Evolutionary conservation across 495 filamentous ascomycete genomes (phyloP), one percentile per base, ranked within the genome.

Genomic region (Penicillium pancosmium): DNA sequence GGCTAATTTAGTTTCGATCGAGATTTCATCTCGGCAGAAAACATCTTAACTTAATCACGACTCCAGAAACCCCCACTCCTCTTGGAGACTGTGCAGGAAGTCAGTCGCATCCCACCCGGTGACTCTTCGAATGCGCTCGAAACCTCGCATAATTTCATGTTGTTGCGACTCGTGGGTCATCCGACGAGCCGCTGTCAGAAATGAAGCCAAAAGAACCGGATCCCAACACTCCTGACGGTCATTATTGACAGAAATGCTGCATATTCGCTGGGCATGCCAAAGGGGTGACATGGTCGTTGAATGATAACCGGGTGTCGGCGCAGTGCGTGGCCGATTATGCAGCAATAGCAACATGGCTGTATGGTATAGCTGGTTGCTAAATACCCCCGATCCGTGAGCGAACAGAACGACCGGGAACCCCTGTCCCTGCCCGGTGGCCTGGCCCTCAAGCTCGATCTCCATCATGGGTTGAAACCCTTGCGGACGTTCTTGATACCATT

Each of bases 281-380:
- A 74, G 50, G 6, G 73, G 63, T 0, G 71, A 76, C 54, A 70
- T 56, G 5, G 60, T 59, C 25, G 57, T 57, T 2, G 67, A 65
- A 5, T 61, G 63, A 7, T 59, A 62, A 11, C 60, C 59, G 1
- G 56, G 34, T 5, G 64, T 50, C 1, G 61, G 59, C n/a, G 66
- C 67, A 1, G 71, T 74, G 2, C 74, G 73, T 15, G 75, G 73
- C 21, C 66, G 74, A 50, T 62, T 72, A 46, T 70, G 68, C 8
- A 79, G 57, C n/a, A 79, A 57, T 1, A 76, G 47, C 33, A 78
- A 55, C 71, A 74, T 76, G 13, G 75, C 75, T 3, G 75, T 77
- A 55, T 79, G 76, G 50, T 79, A 79, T 1, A 80, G 52, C 57
- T 71, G 71, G 54, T 75, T 78, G 25, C 69, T 66, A n/a, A 75